phyloP scores from a whole-genome alignment of 345 rosid species.

The Acer saccharum region DNA sequence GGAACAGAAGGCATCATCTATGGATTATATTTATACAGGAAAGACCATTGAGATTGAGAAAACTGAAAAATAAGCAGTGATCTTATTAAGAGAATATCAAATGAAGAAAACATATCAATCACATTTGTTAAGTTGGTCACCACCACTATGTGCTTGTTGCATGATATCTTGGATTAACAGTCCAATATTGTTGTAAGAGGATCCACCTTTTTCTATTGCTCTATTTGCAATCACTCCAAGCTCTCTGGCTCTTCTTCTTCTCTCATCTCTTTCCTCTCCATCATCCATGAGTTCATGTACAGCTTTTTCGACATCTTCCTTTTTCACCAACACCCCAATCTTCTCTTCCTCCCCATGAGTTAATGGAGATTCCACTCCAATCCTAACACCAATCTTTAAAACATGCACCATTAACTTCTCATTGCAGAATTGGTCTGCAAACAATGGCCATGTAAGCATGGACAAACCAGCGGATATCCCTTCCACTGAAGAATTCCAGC shows the following conservation, averaged over 20 bases:
- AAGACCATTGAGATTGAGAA: no score
- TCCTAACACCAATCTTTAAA: constrained; percentile 25
- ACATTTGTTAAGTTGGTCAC: neutral
- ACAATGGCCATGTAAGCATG: constrained; percentile 37
- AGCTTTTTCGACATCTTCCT: constrained; percentile 24
- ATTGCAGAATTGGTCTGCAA: constrained; percentile 34
- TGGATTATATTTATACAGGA: no score
- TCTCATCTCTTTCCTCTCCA: constrained; percentile 26
- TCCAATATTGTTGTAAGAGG: constrained; percentile 23
- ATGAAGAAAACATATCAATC: neutral
- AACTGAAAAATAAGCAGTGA: no score
- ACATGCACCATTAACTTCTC: constrained; percentile 33
- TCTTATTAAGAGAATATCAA: neutral
- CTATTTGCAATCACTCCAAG: constrained; percentile 25
- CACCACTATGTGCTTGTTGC: neutral
- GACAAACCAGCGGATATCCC: constrained; percentile 30
- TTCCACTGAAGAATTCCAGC: constrained; percentile 40
- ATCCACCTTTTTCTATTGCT: constrained; percentile 31
- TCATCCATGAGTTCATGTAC: constrained; percentile 25
- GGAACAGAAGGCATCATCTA: no score
- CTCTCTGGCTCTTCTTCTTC: constrained; percentile 30
- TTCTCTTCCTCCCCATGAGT: constrained; percentile 27
- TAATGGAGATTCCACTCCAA: constrained; percentile 21
- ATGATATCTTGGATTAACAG: constrained; percentile 17
- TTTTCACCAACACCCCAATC: constrained; percentile 25